Evolutionary conservation across 2,329 filamentous ascomycete species (phyloP).

Genomic region (Sporothrix brasiliensis): DNA sequence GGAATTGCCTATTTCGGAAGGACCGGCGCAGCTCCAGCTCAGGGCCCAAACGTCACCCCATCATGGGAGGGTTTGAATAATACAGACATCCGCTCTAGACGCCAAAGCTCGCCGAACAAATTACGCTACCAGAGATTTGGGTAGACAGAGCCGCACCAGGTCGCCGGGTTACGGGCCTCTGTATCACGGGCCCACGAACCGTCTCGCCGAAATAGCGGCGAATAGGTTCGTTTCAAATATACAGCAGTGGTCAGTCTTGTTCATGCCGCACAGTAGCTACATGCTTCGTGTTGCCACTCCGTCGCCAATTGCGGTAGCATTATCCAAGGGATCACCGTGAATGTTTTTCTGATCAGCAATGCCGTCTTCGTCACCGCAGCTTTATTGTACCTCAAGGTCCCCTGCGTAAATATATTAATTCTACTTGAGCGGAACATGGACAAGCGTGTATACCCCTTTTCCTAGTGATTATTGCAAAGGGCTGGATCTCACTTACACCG

Average conservation of each 20-base stretch:
- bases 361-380: constrained; percentile 1
- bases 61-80: no score
- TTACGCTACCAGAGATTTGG: neutral
- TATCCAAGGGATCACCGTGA: neutral
- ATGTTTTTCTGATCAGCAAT: constrained; percentile 24
- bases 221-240: neutral
- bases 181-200: constrained; percentile 5
- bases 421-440: neutral
- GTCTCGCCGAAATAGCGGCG: neutral
- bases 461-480: neutral
- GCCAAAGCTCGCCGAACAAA: neutral
- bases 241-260: neutral
- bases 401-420: neutral
- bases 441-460: neutral
- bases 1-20: constrained; percentile 12
- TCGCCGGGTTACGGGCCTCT: neutral
- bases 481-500: neutral
- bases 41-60: neutral
- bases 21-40: neutral
- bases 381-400: neutral
- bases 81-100: neutral
- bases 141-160: neutral
- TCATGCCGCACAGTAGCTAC: neutral
- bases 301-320: neutral
- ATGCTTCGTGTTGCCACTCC: neutral